phyloP scores from a whole-genome alignment of 2,329 filamentous ascomycete genomes.

The Coniochaeta sp. region DNA sequence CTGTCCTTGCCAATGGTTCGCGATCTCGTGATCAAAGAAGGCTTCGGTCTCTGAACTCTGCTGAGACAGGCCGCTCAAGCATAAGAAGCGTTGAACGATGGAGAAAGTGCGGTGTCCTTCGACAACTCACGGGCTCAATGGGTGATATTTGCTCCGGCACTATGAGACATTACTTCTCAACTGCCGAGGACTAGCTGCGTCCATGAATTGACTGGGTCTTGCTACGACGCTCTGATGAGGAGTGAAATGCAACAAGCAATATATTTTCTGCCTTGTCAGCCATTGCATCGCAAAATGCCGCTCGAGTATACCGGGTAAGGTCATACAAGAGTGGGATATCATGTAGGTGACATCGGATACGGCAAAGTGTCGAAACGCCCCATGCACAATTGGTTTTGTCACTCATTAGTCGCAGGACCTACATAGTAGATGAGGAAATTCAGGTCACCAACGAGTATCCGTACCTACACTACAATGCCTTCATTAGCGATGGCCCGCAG shows the following conservation, averaged over 20 bases:
- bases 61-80: neutral
- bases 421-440: neutral
- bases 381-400: neutral
- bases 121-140: neutral
- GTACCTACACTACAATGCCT: too few species aligned
- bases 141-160: neutral
- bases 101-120: neutral
- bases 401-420: neutral
- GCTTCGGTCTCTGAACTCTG: neutral
- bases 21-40: neutral
- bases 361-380: neutral
- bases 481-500: too few species aligned
- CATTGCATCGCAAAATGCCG: neutral
- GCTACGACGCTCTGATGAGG: neutral
- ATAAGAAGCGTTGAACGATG: neutral
- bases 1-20: neutral
- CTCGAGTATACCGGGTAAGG: neutral
- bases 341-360: neutral
- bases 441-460: too few species aligned
- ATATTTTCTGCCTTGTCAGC: neutral
- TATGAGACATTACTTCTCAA: neutral
- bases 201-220: neutral
- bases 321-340: neutral
- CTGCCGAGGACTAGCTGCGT: neutral
- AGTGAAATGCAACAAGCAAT: neutral